phyloP scores from a whole-genome alignment of 306 rosid species.

The Lathyrus oleraceus region DNA sequence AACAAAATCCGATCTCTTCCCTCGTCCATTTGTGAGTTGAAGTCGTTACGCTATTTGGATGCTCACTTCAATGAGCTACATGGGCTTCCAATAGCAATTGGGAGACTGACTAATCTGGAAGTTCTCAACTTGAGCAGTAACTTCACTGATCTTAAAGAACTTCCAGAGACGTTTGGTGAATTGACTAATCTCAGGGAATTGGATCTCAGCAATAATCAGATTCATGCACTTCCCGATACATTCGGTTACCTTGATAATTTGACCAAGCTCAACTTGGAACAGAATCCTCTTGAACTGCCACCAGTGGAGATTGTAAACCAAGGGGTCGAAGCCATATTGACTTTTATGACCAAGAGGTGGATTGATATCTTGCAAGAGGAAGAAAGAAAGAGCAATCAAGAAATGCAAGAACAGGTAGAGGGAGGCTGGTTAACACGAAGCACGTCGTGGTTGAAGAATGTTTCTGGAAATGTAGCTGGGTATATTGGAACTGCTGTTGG shows the following conservation, averaged over 20 bases:
- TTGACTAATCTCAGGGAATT: conserved; percentile 83
- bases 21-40: conserved; percentile 81
- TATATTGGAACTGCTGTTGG: conserved; percentile 48
- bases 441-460: conserved; percentile 80
- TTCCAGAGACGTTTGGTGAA: conserved; percentile 84
- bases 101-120: conserved; percentile 70
- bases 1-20: conserved; percentile 91
- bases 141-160: conserved; percentile 78
- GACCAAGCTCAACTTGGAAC: conserved; percentile 85
- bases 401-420: conserved; percentile 64
- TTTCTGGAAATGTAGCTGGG: conserved; percentile 61
- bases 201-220: conserved; percentile 92
- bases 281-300: conserved; percentile 85
- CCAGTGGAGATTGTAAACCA: conserved; percentile 68
- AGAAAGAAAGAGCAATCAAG: conserved; percentile 68
- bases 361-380: conserved; percentile 73
- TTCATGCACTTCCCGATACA: conserved; percentile 78
- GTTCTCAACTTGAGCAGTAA: conserved; percentile 77
- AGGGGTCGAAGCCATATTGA: conserved; percentile 72
- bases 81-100: conserved; percentile 79
- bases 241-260: conserved; percentile 88
- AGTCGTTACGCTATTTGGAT: conserved; percentile 72
- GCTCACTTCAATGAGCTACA: conserved; percentile 91
- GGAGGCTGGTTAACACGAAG: conserved; percentile 89
- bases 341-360: conserved; percentile 83